These are phyloP conservation scores for Tricholoma saponaceum DNA, from an alignment of 768 basidiomycete species.

Conservation along the genomic window DNA sequence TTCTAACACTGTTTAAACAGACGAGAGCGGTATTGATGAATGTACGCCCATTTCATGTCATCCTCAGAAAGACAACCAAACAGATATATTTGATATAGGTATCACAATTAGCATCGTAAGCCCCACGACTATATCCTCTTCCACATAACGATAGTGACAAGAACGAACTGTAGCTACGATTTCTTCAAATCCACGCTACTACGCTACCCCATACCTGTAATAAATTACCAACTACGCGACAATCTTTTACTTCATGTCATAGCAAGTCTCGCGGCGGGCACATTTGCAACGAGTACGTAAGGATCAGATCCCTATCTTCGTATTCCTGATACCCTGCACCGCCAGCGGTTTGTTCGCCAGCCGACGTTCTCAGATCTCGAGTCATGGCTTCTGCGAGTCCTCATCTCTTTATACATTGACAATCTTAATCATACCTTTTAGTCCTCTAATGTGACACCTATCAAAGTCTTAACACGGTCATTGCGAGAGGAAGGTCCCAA, in stretches of 20 bases:
- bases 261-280: slow-evolving; percentile 67
- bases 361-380: slow-evolving; percentile 71
- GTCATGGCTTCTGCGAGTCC: slow-evolving; percentile 69
- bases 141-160: not conserved
- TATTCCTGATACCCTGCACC: slow-evolving; percentile 5
- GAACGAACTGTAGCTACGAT: slow-evolving; percentile 53
- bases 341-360: slow-evolving; percentile 73
- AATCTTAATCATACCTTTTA: slow-evolving; percentile 18
- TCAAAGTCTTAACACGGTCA: slow-evolving; percentile 54
- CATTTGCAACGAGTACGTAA: slow-evolving; percentile 70
- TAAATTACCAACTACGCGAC: slow-evolving; percentile 61
- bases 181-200: slow-evolving; percentile 65
- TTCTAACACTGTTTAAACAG: slow-evolving; percentile 23
- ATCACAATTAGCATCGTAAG: slow-evolving; percentile 84
- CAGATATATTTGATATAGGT: slow-evolving; percentile 33
- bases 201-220: slow-evolving; percentile 44
- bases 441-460: slow-evolving; percentile 46
- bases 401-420: not conserved
- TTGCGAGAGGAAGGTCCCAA: slow-evolving; percentile 68
- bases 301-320: not conserved
- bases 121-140: slow-evolving; percentile 11
- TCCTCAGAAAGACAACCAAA: not conserved
- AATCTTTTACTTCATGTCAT: slow-evolving; percentile 62
- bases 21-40: slow-evolving; percentile 72
- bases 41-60: slow-evolving; percentile 34